Evolutionary conservation across 2,329 filamentous ascomycete genomes (phyloP).

Genomic region (Bimuria novae-zelandiae): DNA sequence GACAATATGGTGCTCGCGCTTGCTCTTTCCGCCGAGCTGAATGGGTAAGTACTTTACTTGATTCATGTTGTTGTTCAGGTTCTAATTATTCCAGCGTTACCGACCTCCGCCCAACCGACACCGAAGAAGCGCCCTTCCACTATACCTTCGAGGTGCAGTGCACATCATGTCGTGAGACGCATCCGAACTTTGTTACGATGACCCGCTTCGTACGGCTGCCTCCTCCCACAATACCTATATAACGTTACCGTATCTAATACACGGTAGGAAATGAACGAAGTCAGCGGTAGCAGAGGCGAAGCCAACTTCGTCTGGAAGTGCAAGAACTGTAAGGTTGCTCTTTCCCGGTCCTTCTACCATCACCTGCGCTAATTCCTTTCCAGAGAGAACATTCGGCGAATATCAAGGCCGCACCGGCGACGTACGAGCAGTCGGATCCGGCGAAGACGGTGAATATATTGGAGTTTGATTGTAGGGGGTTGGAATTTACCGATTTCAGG

Average conservation of each 20-base stretch:
- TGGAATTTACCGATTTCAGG: slow-evolving; percentile 91
- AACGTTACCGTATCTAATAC: too few relatives aligned
- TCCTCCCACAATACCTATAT: too few relatives aligned
- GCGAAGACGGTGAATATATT: slow-evolving; percentile 79
- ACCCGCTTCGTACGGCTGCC: slow-evolving; percentile 77
- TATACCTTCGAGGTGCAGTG: slow-evolving; percentile 99
- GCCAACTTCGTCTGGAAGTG: slow-evolving; percentile 99
- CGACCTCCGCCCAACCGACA: slow-evolving; percentile 83
- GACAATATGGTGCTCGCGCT: slow-evolving; percentile 44
- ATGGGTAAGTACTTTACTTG: slow-evolving; percentile 27
- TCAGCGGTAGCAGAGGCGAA: slow-evolving; percentile 91
- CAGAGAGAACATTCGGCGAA: slow-evolving; percentile 84
- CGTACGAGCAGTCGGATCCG: slow-evolving; percentile 73
- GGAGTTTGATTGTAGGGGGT: slow-evolving; percentile 89
- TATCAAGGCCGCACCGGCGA: slow-evolving; percentile 73
- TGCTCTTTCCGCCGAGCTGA: slow-evolving; percentile 45
- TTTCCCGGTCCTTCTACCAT: slow-evolving; percentile 12
- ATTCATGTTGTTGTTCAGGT: too few relatives aligned
- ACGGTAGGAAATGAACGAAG: slow-evolving; percentile 91
- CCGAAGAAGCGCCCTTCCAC: slow-evolving; percentile 81
- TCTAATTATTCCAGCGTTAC: slow-evolving; percentile 87
- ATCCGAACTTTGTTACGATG: slow-evolving; percentile 83
- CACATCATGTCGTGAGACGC: slow-evolving; percentile 91
- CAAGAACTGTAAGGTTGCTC: slow-evolving; percentile 88
- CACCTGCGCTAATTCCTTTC: slow-evolving; percentile 10